Evolutionary conservation across 192 early-diverging fungal genomes (phyloP).

Genomic region (Obelidium mucronatum): DNA sequence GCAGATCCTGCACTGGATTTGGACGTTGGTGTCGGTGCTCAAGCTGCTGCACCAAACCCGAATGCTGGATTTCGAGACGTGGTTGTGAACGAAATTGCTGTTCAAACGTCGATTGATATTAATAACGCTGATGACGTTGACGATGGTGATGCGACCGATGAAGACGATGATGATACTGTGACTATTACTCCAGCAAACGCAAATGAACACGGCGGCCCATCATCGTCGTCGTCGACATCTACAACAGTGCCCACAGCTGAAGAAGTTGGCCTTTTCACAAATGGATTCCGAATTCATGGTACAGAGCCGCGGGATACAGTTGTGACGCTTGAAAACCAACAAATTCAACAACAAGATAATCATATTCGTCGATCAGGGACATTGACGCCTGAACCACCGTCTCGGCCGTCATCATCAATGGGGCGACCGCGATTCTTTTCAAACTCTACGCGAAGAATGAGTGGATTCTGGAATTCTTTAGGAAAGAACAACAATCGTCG

Average conservation of each 20-base stretch:
- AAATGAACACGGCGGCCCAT: not conserved
- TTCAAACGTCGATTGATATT: not conserved
- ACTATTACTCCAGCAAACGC: not conserved
- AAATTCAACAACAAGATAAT: not conserved
- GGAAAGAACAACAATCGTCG: not conserved
- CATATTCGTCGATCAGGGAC: not conserved
- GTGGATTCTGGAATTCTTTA: not conserved
- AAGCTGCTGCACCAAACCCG: conserved; percentile 12
- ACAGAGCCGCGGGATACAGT: not conserved
- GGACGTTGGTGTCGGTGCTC: conserved; percentile 9
- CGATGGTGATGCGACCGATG: not conserved
- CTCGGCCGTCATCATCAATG: not conserved
- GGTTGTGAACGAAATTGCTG: not conserved
- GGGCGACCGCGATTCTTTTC: not conserved
- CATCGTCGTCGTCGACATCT: not conserved
- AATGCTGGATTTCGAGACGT: too few relatives aligned
- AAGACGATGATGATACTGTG: not conserved
- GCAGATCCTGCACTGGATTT: not conserved
- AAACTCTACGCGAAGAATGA: conserved; percentile 6
- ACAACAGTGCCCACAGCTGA: not conserved
- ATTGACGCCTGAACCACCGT: too few relatives aligned
- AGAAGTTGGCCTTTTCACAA: not conserved
- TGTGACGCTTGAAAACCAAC: not conserved
- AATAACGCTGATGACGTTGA: not conserved
- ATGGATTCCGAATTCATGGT: not conserved